Evolutionary conservation across 2,329 filamentous ascomycete genomes (phyloP), one percentile per base, ranked within the genome.

Genomic region (Penicillium palitans): DNA sequence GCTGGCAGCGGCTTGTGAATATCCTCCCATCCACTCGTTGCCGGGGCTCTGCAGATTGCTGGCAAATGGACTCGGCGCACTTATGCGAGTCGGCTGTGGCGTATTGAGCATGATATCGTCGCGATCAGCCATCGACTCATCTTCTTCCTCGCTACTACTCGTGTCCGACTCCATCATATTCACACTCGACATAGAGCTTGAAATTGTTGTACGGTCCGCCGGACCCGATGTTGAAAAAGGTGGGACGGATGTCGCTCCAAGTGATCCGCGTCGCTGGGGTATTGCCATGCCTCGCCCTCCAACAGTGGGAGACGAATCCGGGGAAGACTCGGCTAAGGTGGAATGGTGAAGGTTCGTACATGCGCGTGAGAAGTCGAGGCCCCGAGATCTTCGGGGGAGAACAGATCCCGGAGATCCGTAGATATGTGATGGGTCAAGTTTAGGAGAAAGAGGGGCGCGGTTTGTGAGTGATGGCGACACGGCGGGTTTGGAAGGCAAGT

Each of bases 291-390:
- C 83, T 62, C 89, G 86, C 41, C 88, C 87, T 52, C 87, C 87
- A 55, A 95, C 88, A 13, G 89, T 93, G 0, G 95, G 95, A 0
- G 93, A 97, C 0, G 91, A 95, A 73, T 96, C 92, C 4, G 93
- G 92, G 6, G 90, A 95, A 0, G 90, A 90, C 72, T 96, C 91
- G 56, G 93, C 93, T 9, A 98, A 84, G 0, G 90, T 98, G 17
- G 93, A 97, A 75, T 98, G 95, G 76, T 98, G 95, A 24, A 99
- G 82, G 72, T 93, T 96, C 12, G 93, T 97, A 61, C 91, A 95
- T 12, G 93, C 93, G 66, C 93, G 85, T 41, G 93, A 93, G 75
- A 96, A 98, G 77, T 98, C 93, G 60, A 97, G 81, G 44, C 93
- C 93, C 56, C 93, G 86, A 31, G 93, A 97, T 61, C 93, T 88